phyloP scores from a whole-genome alignment of 208 protist species.

The Phytomonas sp. region DNA sequence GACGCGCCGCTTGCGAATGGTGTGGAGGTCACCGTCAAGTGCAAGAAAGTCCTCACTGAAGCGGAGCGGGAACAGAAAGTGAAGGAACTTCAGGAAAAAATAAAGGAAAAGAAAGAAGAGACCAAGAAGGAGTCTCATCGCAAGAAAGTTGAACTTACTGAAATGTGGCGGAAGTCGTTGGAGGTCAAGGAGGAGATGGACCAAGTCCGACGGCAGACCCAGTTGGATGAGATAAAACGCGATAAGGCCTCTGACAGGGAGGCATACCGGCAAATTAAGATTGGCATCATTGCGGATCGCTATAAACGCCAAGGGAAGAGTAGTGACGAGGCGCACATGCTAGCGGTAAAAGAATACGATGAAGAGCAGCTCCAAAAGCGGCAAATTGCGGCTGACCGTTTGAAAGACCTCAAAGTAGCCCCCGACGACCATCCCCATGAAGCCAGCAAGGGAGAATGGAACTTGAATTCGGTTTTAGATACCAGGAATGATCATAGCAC shows the following conservation, averaged over 20 bases:
- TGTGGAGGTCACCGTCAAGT: constrained; percentile 55
- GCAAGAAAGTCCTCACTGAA: constrained; percentile 60
- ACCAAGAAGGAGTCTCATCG: constrained; percentile 34
- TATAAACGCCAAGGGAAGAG: constrained; percentile 44
- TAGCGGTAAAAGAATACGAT: constrained; percentile 43
- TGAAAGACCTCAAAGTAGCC: constrained; percentile 5
- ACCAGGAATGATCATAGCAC: too few relatives aligned
- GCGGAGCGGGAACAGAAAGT: constrained; percentile 65
- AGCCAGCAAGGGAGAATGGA: constrained; percentile 4
- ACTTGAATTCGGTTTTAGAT: constrained; percentile 6
- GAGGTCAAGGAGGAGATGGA: constrained; percentile 48
- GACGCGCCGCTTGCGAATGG: constrained; percentile 65
- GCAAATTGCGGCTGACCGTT: constrained; percentile 20
- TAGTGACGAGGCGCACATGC: constrained; percentile 36
- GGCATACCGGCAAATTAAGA: constrained; percentile 42
- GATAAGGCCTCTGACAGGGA: constrained; percentile 49
- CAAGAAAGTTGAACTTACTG: constrained; percentile 51
- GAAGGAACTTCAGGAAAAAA: constrained; percentile 48
- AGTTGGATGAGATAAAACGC: constrained; percentile 32
- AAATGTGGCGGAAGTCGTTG: constrained; percentile 46
- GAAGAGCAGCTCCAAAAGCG: constrained; percentile 24
- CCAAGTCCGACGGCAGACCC: constrained; percentile 34
- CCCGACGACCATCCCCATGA: neutral
- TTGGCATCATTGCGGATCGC: constrained; percentile 65
- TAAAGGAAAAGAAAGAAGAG: constrained; percentile 40